These are phyloP conservation scores for Colletotrichum sp. DNA, from an alignment of 2,329 filamentous ascomycete genomes.

Conservation along the genomic window DNA sequence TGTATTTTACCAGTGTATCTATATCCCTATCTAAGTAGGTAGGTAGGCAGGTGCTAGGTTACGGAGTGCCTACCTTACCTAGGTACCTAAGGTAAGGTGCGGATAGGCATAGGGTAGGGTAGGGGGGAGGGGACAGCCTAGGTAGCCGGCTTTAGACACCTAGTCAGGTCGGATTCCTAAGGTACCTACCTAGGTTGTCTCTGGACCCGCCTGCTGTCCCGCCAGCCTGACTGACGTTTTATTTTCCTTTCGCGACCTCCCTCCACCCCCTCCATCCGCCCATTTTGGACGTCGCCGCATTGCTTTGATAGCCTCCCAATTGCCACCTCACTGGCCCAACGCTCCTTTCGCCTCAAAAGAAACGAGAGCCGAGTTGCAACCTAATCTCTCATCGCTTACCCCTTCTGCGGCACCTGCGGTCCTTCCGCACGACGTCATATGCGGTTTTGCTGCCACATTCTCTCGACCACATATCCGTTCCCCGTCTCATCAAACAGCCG, in stretches of 20 bases:
- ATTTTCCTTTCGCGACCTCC: conserved; percentile 20
- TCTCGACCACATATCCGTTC: neutral
- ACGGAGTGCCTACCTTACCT: neutral
- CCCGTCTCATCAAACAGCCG: neutral
- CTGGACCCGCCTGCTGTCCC: conserved; percentile 13
- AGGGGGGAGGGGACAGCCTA: too few relatives aligned
- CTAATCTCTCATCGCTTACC: neutral
- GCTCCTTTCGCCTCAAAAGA: conserved; percentile 2
- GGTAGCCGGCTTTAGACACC: neutral
- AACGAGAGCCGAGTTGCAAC: neutral
- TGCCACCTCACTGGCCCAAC: conserved; percentile 9
- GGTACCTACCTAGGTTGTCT: neutral
- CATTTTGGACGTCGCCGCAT: conserved; percentile 13
- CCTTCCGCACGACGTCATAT: neutral
- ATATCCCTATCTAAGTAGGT: neutral
- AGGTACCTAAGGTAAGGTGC: neutral
- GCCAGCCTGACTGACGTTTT: conserved; percentile 23
- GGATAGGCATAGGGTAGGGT: neutral
- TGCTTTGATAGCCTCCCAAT: conserved; percentile 13
- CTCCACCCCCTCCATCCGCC: conserved; percentile 17
- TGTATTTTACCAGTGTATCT: neutral
- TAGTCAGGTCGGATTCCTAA: neutral
- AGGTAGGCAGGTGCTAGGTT: neutral
- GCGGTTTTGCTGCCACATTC: neutral
- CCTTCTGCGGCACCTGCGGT: neutral